Evolutionary conservation across 495 filamentous ascomycete species (phyloP).

Genomic region (Neurospora sp.): DNA sequence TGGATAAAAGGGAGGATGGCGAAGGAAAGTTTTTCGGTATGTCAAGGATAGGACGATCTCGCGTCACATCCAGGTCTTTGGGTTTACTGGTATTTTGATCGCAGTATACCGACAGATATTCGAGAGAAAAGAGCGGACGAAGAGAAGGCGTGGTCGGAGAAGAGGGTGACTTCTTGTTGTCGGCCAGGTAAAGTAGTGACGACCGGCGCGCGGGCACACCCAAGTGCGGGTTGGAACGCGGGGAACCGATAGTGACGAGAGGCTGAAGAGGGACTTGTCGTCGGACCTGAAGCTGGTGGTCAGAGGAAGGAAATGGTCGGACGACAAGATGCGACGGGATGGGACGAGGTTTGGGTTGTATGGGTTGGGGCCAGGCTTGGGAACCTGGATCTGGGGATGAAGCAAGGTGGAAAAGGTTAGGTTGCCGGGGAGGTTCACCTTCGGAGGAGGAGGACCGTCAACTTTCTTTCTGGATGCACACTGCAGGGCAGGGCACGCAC

Average conservation of each 20-base stretch:
- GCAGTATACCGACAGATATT: background rate
- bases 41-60: background rate
- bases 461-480: background rate
- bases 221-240: background rate
- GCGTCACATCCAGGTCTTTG: background rate
- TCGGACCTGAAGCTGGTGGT: background rate
- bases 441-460: background rate
- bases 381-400: constrained; percentile 17
- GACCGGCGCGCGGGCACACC: constrained; percentile 1
- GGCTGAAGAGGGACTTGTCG: background rate
- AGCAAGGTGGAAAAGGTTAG: constrained; percentile 6
- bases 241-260: constrained; percentile 5
- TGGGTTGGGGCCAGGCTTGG: background rate
- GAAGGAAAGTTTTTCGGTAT: background rate
- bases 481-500: background rate
- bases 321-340: constrained; percentile 1
- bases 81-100: background rate
- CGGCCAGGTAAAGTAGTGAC: constrained; percentile 3
- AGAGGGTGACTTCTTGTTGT: background rate
- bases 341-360: constrained; percentile 9
- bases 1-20: background rate
- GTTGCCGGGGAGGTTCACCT: constrained; percentile 5
- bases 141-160: background rate
- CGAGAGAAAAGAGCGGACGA: background rate
- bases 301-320: background rate